Evolutionary conservation across 805 yeast genomes (phyloP), one percentile per base, ranked within the genome.

Genomic region (Grigorovia yakushimaensis): DNA sequence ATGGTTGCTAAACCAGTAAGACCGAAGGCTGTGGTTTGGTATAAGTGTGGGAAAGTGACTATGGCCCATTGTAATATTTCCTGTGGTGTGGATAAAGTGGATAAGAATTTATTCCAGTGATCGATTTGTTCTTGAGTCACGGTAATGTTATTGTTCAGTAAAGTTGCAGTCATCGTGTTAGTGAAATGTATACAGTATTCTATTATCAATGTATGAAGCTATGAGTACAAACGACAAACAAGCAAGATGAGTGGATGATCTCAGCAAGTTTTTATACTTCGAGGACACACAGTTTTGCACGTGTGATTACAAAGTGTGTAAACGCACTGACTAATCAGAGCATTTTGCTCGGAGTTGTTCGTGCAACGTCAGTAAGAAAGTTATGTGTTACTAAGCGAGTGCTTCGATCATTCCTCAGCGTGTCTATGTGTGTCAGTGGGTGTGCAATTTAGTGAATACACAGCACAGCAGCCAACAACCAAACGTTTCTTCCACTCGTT

Each of bases 1-100:
- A 86, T 71, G 11, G 91, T 89, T 27, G 84, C 95, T 49, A 91
- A 67, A 0, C 98, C 98, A 1, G 96, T 86, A 42, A 91, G 73
- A 0, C 98, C 98, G 67, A 91, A 88, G 1, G 98, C 98, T 0
- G 98, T 88, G 1, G 96, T 88, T 66, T 91, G 98, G 59, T 64
- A 89, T 37, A 91, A 69, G 39, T 79, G 73, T 2, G 96, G 96
- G 58, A 89, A 81, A 0, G 95, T 87, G n/a, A 77, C 64, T 15
- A 83, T 67, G 0, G 96, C 78, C 97, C 98, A 91, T 57, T 73
- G 69, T 23, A 91, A 67, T 48, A 91, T 79, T 49, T 87, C 86
- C 53, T 79, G 77, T 0, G 97, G 88, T 1, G 78, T 59, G 1
- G 53, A 30, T 17, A 77, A 62, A 7, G 68, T 60, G n/a, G 73